Base-by-base conservation (phyloP, 177 flowering plant species). In the Vitis hybrid region DNA sequence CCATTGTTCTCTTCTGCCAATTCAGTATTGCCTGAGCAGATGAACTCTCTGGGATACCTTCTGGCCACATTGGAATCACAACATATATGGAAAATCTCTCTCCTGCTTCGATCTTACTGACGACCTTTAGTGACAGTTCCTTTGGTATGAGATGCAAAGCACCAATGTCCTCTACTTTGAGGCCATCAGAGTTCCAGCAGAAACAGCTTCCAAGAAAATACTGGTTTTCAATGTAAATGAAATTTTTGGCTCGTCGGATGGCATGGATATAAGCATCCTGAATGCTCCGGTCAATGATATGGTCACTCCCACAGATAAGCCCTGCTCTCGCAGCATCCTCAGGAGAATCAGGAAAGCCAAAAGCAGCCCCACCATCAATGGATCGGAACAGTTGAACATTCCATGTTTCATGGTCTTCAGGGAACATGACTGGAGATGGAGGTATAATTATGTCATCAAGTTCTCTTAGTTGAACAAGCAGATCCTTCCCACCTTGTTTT, bases 21-120 rank as follows among this genome's bases (percentile, higher is more conserved):
- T 82, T 78, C 59, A 89, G 61, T 63, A 89, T 89, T 18, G 90
- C 89, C 73, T 87, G 91, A 15, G 87, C 91, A 1, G 94, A 82
- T 12, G 67, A 74, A 65, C 84, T 79, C 62, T 87, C 90, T 0
- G 94, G 89, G 1, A 69, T 31, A 5, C 94, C 91, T 68, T 89
- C 94, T 1, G 94, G 94, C 94, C 94, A 89, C 94, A 89, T 89
- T 8, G 94, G 94, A 14, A 89, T 52, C 49, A 89, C 90, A 45
- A 89, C 31, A 62, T 89, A 89, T 8, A 86, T 87, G 2, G 76
- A 60, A 55, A 89, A 89, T 58, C 87, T 74, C 74, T 89, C 90
- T 18, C 87, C 88, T 5, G 86, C 87, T 69, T 86, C 82, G 55
- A 89, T 87, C 81, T 89, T 89, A 57, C 90, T 86, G 2, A 83